Conservation (phyloP, 106 monocot genomes). For the Apostasia shenzhenica region DNA sequence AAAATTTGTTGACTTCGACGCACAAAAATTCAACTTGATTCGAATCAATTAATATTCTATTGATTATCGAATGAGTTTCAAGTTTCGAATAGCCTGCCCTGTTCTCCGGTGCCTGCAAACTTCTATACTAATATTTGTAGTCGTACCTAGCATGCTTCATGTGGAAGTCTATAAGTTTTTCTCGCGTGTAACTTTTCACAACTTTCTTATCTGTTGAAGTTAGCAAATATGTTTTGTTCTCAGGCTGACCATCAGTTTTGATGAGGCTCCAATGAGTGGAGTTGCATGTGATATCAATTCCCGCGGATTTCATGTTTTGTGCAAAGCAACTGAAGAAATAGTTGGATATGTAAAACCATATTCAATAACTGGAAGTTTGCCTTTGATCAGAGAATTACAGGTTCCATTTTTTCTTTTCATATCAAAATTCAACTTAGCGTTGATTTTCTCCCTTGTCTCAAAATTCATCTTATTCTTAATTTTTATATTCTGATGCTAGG, state of each 20-base stretch:
- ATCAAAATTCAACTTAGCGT: not conserved
- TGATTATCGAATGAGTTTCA: too few species aligned
- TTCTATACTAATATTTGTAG: too few species aligned
- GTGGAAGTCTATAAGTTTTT: too few species aligned
- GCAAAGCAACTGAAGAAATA: conserved; percentile 90
- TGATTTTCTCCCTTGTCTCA: not conserved
- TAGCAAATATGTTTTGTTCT: not conserved
- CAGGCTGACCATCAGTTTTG: conserved; percentile 69
- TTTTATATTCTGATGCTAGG: conserved; percentile 24
- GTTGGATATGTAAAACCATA: conserved; percentile 88
- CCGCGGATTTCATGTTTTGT: conserved; percentile 75
- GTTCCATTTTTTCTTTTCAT: conserved; percentile 19
- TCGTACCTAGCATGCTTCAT: not conserved
- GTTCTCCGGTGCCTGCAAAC: too few species aligned
- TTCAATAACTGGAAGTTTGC: conserved; percentile 96
- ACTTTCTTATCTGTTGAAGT: too few species aligned
- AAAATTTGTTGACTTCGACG: too few species aligned
- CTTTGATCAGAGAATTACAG: conserved; percentile 90
- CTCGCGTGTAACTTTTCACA: too few species aligned
- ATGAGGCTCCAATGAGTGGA: conserved; percentile 70
- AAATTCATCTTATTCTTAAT: not conserved
- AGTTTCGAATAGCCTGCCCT: too few species aligned
- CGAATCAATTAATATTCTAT: too few species aligned
- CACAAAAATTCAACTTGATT: too few species aligned
- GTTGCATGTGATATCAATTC: conserved; percentile 87